Percentiles rank a stretch among this genome's conserved stretches.
Evolutionary conservation across 495 filamentous ascomycete genomes (phyloP).

Genomic region (Penicillium goetzii): DNA sequence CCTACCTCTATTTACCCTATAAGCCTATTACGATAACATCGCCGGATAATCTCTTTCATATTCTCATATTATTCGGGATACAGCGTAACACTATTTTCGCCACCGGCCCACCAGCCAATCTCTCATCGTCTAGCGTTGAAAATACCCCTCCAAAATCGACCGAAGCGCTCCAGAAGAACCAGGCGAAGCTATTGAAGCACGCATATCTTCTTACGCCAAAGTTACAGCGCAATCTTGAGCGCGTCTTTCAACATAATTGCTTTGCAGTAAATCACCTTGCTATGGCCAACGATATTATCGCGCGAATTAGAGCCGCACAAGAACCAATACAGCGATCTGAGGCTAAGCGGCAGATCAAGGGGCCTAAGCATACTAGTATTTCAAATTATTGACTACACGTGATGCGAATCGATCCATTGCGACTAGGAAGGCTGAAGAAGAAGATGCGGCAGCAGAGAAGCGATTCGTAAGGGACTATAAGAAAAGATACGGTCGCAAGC

Average conservation of each 20-base stretch:
- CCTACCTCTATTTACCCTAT: no score
- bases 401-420: background rate
- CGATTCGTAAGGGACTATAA: background rate
- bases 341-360: background rate
- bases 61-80: no score
- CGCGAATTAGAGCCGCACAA: background rate
- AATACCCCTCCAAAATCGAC: background rate
- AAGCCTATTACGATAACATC: no score
- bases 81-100: no score
- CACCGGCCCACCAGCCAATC: no score
- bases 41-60: no score
- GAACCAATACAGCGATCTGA: background rate
- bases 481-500: background rate
- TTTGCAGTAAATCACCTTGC: background rate
- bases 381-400: background rate
- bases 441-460: background rate
- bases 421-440: background rate
- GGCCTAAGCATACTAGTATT: background rate
- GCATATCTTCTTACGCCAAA: background rate
- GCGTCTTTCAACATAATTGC: background rate
- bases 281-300: background rate
- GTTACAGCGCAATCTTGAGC: background rate
- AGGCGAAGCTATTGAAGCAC: background rate
- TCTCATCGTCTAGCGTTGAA: background rate
- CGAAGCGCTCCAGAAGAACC: no score